These are phyloP conservation scores for Phytopythium vexans DNA, from an alignment of 352 stramenopile genomes.

Conservation along the genomic window DNA sequence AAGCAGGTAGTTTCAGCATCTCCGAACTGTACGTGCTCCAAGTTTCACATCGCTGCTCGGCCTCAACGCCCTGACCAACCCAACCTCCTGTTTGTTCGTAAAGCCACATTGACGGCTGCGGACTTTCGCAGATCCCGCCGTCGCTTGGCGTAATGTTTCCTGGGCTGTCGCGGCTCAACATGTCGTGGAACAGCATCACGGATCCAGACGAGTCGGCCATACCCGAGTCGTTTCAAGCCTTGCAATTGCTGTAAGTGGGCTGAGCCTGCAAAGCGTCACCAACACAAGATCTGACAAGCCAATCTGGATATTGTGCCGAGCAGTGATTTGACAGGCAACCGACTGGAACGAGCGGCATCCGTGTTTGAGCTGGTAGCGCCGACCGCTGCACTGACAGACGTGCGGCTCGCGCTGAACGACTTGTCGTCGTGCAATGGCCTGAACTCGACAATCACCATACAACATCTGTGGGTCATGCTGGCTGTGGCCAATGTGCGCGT, in stretches of 20 bases:
- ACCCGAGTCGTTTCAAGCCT: background rate
- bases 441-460: constrained; percentile 3
- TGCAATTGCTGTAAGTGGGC: constrained; percentile 5
- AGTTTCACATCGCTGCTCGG: background rate
- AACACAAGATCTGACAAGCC: background rate
- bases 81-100: background rate
- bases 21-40: constrained; percentile 12
- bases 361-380: constrained; percentile 2
- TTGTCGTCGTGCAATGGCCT: constrained; percentile 11
- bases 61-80: no score
- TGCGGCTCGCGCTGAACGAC: constrained; percentile 15
- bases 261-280: background rate
- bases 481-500: background rate
- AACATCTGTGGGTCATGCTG: constrained; percentile 7
- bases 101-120: constrained; percentile 16
- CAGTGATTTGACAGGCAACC: constrained; percentile 20
- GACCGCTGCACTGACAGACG: constrained; percentile 8
- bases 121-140: constrained; percentile 4
- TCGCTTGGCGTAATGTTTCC: constrained; percentile 9
- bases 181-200: constrained; percentile 16
- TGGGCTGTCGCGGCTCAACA: constrained; percentile 12
- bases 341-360: constrained; percentile 7
- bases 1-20: constrained; percentile 12
- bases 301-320: background rate
- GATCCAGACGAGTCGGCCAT: background rate